Evolutionary conservation across 129 eudicot genomes (phyloP), one percentile per base, ranked within the genome.

Genomic region (Chrysanthemum makinoi): DNA sequence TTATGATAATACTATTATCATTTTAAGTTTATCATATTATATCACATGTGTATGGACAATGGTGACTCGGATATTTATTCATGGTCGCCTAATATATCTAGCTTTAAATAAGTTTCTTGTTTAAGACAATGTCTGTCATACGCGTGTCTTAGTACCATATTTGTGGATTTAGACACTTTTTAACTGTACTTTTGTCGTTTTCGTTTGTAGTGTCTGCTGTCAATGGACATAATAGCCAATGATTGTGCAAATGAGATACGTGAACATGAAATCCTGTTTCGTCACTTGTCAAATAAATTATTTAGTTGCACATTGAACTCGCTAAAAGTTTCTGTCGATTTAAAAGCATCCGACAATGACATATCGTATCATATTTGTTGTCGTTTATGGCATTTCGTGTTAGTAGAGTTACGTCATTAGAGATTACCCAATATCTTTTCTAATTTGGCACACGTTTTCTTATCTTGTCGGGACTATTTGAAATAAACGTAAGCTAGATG

Each of bases 401-500:
- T 19, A 14, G 63, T 73, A 62, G 43, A 19, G 71, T 64, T 51
- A 13, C 63, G 30, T 73, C 62, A 61, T 26, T 47, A 18, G 47
- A 54, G 66, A 54, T 58, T 44, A 19, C 59, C 15, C 59, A 17
- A 13, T 66, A 15, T 59, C 20, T 62, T 13, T 22, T 66, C 22
- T 58, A 20, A 44, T 46, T 50, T n/a, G 56, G 56, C 56, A 73
- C 15, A 50, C 30, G 15, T 6, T 4, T 72, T 1, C 20, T 30
- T 72, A 50, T 62, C 63, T 77, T 70, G 66, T 14, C 20, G 14
- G 69, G 51, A 24, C 11, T 54, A 7, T 18, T 3, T 56, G 62
- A 26, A 35, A 16, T 58, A 47, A 48, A 62, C 16, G 56, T 56
- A 54, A 55, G 57, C 53, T 46, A 19, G 57, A 68, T 2, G 16